Conservation (phyloP, 129 eudicot species). For the Lonicera japonica region DNA sequence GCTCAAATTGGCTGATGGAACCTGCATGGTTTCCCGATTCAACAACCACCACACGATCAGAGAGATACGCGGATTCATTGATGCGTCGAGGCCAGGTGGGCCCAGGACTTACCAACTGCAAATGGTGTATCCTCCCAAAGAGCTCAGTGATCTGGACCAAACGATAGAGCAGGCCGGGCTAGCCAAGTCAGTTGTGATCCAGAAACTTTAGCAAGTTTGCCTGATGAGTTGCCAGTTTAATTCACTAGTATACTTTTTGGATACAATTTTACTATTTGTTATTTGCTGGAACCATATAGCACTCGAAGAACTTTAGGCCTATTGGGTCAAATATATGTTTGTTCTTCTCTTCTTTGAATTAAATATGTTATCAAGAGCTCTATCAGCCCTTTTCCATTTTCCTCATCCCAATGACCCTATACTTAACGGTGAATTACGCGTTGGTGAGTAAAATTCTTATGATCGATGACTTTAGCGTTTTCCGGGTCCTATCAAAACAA, state of each 20-base stretch:
- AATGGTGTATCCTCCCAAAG: constrained; percentile 82
- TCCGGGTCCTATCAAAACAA: too few species aligned
- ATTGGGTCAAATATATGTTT: neutral
- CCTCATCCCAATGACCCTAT: too few species aligned
- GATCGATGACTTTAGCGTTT: too few species aligned
- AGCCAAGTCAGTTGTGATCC: constrained; percentile 86
- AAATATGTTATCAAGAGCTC: too few species aligned
- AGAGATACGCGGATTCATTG: constrained; percentile 75
- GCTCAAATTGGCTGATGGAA: constrained; percentile 82
- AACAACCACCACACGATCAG: constrained; percentile 64
- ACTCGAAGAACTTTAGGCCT: neutral
- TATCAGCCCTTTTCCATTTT: too few species aligned
- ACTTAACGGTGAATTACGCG: too few species aligned
- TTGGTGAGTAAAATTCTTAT: too few species aligned
- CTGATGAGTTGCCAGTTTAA: neutral
- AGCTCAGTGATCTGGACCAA: constrained; percentile 70
- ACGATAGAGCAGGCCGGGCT: constrained; percentile 81
- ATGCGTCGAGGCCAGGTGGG: constrained; percentile 73
- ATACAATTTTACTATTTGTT: neutral
- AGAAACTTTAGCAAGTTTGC: constrained; percentile 52
- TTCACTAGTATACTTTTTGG: neutral
- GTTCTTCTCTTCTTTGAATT: too few species aligned
- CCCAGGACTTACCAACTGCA: constrained; percentile 60
- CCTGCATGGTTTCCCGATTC: constrained; percentile 84
- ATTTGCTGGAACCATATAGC: too few species aligned